Evolutionary conservation across 176 grass and related monocot species (phyloP).

Genomic region (Dactylis glomerata): DNA sequence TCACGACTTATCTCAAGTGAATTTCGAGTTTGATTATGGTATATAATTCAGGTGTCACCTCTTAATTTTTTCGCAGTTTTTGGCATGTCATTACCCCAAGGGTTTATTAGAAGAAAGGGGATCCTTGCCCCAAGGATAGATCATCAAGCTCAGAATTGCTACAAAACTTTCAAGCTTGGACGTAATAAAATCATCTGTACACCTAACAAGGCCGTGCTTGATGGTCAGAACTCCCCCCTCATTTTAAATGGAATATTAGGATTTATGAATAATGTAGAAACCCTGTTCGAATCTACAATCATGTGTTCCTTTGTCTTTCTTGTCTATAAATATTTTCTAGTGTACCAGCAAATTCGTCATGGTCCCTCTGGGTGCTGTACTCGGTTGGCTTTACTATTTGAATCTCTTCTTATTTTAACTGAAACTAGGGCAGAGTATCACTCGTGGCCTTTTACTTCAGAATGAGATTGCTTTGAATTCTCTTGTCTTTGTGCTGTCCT

Average conservation of each 20-base stretch:
- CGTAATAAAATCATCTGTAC: slow-evolving; percentile 47
- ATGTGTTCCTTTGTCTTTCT: not conserved
- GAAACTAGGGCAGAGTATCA: not conserved
- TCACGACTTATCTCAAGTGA: slow-evolving; percentile 24
- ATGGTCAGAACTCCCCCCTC: slow-evolving; percentile 49
- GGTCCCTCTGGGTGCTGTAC: not conserved
- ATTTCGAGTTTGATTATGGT: slow-evolving; percentile 25
- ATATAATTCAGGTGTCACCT: slow-evolving; percentile 28
- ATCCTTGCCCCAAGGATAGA: slow-evolving; percentile 35
- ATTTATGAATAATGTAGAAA: slow-evolving; percentile 4
- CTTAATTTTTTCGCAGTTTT: slow-evolving; percentile 46
- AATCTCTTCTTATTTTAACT: not conserved
- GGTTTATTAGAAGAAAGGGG: slow-evolving; percentile 54
- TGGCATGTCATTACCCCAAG: slow-evolving; percentile 31
- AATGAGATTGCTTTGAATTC: slow-evolving; percentile 22
- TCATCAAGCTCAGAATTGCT: slow-evolving; percentile 49
- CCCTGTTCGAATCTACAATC: not conserved
- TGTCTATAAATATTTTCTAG: not conserved
- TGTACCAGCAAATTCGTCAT: not conserved
- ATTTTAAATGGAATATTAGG: slow-evolving; percentile 26
- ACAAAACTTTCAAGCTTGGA: slow-evolving; percentile 57
- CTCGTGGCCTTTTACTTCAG: slow-evolving; percentile 11
- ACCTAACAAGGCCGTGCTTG: slow-evolving; percentile 38
- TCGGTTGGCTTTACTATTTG: not conserved
- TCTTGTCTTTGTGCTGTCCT: not conserved